phyloP scores from a whole-genome alignment of 768 basidiomycete genomes.

The Phlebiopsis flavidoalba region DNA sequence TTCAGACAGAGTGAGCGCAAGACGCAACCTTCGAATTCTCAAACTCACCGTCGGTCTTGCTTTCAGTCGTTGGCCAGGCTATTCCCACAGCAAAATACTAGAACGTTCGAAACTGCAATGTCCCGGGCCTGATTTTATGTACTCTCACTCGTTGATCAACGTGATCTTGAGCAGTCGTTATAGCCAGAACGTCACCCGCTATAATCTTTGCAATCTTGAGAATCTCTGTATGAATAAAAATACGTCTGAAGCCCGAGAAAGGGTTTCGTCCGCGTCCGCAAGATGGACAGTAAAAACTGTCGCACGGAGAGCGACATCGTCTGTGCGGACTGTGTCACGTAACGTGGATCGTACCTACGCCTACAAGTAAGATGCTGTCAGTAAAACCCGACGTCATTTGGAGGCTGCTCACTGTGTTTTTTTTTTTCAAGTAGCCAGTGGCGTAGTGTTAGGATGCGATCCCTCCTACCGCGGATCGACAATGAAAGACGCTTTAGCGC shows the following conservation, averaged over 20 bases:
- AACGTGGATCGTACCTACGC: background rate
- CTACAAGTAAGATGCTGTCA: too few species aligned
- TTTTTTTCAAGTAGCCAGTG: too few species aligned
- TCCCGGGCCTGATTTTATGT: background rate
- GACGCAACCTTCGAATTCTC: conserved; percentile 1
- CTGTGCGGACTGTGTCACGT: background rate
- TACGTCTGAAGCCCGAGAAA: conserved; percentile 54
- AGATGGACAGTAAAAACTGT: conserved; percentile 26
- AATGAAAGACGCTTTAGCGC: background rate
- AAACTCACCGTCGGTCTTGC: conserved; percentile 53
- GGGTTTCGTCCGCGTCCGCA: conserved; percentile 13
- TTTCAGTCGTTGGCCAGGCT: conserved; percentile 70
- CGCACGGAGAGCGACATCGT: conserved; percentile 17
- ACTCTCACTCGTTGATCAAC: conserved; percentile 31
- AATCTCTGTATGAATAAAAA: conserved; percentile 58
- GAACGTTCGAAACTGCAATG: conserved; percentile 1
- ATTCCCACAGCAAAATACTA: conserved; percentile 65
- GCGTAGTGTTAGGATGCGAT: too few species aligned
- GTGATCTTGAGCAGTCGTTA: conserved; percentile 37
- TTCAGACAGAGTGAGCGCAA: background rate
- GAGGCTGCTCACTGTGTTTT: too few species aligned
- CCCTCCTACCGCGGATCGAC: too few species aligned
- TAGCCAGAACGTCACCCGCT: conserved; percentile 64
- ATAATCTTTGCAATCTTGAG: conserved; percentile 56
- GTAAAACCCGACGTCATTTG: too few species aligned